Conservation (phyloP, 352 stramenopile genomes). For the Pythium chondricola region DNA sequence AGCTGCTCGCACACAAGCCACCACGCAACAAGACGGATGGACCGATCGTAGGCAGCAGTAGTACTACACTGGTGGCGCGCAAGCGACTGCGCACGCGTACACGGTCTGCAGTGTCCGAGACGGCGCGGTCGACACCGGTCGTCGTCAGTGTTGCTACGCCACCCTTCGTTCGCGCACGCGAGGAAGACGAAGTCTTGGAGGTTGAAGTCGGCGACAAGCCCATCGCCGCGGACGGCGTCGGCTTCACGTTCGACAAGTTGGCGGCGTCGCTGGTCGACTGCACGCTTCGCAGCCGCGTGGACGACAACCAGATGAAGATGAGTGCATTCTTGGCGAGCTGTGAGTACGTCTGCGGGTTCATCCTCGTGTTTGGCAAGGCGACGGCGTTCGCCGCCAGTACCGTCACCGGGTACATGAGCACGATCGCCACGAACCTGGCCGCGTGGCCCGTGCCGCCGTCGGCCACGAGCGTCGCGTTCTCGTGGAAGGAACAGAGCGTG, state of each 20-base stretch:
- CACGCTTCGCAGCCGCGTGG: constrained; percentile 24
- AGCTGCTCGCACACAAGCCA: constrained; percentile 5
- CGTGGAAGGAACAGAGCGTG: constrained; percentile 54
- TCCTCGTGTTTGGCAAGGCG: constrained; percentile 71
- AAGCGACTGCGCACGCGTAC: constrained; percentile 16
- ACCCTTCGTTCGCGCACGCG: no score
- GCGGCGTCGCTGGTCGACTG: constrained; percentile 28
- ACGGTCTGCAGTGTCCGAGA: constrained; percentile 20
- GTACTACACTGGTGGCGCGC: no score
- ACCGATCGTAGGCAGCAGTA: no score
- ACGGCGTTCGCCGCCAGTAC: constrained; percentile 77
- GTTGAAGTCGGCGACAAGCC: constrained; percentile 47
- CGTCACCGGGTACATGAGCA: constrained; percentile 64
- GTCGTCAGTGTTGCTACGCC: no score
- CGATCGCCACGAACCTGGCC: constrained; percentile 58
- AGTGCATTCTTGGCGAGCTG: constrained; percentile 44
- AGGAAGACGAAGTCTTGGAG: constrained; percentile 50
- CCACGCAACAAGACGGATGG: no score
- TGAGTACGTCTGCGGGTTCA: constrained; percentile 60
- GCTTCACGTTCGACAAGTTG: constrained; percentile 48
- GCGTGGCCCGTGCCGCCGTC: constrained; percentile 28
- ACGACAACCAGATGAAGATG: constrained; percentile 36
- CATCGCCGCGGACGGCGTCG: constrained; percentile 17
- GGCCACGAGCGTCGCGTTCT: constrained; percentile 10
- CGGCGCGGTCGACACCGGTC: neutral